phyloP scores from a whole-genome alignment of 2,329 filamentous ascomycete species.

The Penicillium glabrum region DNA sequence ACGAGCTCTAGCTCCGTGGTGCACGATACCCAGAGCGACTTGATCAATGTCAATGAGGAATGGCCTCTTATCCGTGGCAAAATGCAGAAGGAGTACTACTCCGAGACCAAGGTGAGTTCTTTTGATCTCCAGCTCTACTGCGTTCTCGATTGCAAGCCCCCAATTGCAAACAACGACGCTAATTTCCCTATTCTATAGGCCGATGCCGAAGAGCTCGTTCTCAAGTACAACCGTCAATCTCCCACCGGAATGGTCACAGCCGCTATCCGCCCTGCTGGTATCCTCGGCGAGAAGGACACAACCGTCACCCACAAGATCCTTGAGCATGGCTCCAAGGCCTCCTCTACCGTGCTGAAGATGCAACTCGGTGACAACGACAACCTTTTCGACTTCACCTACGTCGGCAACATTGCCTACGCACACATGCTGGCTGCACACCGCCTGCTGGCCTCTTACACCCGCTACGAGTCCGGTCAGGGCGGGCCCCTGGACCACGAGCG shows the following conservation, averaged over 20 bases:
- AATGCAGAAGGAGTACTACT: slow-evolving; percentile 77
- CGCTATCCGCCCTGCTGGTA: slow-evolving; percentile 80
- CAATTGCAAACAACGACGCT: not conserved
- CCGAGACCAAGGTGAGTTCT: slow-evolving; percentile 75
- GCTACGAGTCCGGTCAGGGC: slow-evolving; percentile 49
- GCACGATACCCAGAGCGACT: slow-evolving; percentile 75
- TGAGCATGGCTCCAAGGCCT: slow-evolving; percentile 62
- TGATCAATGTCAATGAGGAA: slow-evolving; percentile 81
- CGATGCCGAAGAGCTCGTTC: slow-evolving; percentile 76
- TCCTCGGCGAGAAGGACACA: slow-evolving; percentile 87
- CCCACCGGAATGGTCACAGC: slow-evolving; percentile 68
- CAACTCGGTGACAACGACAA: slow-evolving; percentile 77
- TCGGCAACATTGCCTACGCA: slow-evolving; percentile 70
- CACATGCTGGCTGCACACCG: slow-evolving; percentile 78
- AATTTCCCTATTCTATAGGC: slow-evolving; percentile 51
- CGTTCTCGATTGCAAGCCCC: not conserved
- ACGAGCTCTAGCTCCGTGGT: slow-evolving; percentile 87
- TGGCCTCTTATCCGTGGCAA: slow-evolving; percentile 74
- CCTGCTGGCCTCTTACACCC: slow-evolving; percentile 60
- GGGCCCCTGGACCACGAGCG: slow-evolving; percentile 69
- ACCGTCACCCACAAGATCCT: slow-evolving; percentile 73
- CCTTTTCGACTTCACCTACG: slow-evolving; percentile 70
- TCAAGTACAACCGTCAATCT: slow-evolving; percentile 67
- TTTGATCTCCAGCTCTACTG: not conserved
- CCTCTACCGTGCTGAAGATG: slow-evolving; percentile 65